phyloP scores from a whole-genome alignment of 192 early-diverging fungal genomes.

The Entomortierella parvispora region DNA sequence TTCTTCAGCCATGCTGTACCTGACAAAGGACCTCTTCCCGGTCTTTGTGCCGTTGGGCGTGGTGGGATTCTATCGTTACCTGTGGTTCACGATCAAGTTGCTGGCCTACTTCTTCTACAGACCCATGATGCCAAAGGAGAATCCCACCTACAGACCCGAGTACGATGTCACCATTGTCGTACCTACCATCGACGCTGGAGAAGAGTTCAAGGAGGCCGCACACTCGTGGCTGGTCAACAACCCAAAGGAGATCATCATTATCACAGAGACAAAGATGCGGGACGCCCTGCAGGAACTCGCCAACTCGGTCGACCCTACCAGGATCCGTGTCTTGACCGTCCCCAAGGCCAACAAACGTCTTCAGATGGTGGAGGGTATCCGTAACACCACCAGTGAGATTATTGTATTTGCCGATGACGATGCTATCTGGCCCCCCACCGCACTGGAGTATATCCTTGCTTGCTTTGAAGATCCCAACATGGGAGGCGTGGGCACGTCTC shows the following conservation, averaged over 20 bases:
- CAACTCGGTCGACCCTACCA: conserved; percentile 64
- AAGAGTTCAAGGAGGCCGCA: conserved; percentile 75
- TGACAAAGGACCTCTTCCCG: conserved; percentile 73
- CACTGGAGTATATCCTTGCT: conserved; percentile 70
- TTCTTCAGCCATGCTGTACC: conserved; percentile 62
- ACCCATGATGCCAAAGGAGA: conserved; percentile 63
- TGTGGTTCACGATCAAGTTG: conserved; percentile 74
- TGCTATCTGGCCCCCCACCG: conserved; percentile 70
- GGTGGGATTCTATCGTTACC: conserved; percentile 76
- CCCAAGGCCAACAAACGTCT: conserved; percentile 70
- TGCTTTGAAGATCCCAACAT: conserved; percentile 78
- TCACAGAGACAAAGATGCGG: conserved; percentile 69
- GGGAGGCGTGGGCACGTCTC: conserved; percentile 77
- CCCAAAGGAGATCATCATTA: conserved; percentile 77
- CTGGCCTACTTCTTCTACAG: conserved; percentile 71
- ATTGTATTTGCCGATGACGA: conserved; percentile 79
- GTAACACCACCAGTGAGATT: conserved; percentile 69
- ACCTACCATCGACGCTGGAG: conserved; percentile 79
- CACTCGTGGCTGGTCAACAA: conserved; percentile 69
- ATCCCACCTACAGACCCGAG: conserved; percentile 65
- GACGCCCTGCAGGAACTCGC: conserved; percentile 66
- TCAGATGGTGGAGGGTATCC: conserved; percentile 77
- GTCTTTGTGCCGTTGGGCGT: conserved; percentile 78
- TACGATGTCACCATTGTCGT: conserved; percentile 79
- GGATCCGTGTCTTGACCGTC: conserved; percentile 67